A percentile compares a stretch with the other conserved stretches of the same genome.
Conservation (phyloP, 768 basidiomycete species). For the Rhodotorula taiwanensis region DNA sequence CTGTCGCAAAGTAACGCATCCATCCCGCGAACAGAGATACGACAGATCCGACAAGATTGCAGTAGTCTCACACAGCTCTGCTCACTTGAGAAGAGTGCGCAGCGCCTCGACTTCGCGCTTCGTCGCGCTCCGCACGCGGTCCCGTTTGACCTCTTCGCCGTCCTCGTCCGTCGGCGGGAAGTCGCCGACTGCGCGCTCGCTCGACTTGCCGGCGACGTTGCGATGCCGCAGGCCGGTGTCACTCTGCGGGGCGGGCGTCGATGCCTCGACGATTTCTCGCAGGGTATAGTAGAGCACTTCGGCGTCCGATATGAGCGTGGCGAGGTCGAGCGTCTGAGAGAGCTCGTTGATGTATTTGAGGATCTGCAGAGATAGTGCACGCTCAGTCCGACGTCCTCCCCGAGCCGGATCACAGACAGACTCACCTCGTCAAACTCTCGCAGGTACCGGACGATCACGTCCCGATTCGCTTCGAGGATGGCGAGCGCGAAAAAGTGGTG, state of each 20-base stretch:
- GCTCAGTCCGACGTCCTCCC: too few species aligned
- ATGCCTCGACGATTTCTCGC: conserved; percentile 66
- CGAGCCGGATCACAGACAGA: too few species aligned
- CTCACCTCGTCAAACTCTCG: conserved; percentile 64
- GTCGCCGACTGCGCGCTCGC: background rate
- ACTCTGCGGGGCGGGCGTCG: background rate
- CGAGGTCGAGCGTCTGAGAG: conserved; percentile 77
- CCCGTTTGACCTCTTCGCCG: conserved; percentile 14
- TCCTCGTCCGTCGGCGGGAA: conserved; percentile 29
- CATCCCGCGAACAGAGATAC: too few species aligned
- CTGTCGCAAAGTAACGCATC: too few species aligned
- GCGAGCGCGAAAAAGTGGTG: conserved; percentile 90
- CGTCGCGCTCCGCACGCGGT: conserved; percentile 10
- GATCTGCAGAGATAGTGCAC: conserved; percentile 27
- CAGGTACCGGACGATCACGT: conserved; percentile 89
- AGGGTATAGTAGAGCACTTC: conserved; percentile 95
- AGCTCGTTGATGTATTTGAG: conserved; percentile 83
- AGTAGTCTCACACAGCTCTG: too few species aligned
- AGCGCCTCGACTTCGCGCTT: conserved; percentile 7
- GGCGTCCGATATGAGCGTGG: conserved; percentile 88
- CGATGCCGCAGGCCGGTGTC: conserved; percentile 9
- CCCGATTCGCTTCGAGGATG: conserved; percentile 86
- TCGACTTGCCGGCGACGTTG: background rate
- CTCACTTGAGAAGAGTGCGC: conserved; percentile 15
- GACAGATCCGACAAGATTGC: too few species aligned